These are phyloP conservation scores for Aspergillus sclerotioniger DNA, from an alignment of 495 filamentous ascomycete genomes.

Conservation along the genomic window DNA sequence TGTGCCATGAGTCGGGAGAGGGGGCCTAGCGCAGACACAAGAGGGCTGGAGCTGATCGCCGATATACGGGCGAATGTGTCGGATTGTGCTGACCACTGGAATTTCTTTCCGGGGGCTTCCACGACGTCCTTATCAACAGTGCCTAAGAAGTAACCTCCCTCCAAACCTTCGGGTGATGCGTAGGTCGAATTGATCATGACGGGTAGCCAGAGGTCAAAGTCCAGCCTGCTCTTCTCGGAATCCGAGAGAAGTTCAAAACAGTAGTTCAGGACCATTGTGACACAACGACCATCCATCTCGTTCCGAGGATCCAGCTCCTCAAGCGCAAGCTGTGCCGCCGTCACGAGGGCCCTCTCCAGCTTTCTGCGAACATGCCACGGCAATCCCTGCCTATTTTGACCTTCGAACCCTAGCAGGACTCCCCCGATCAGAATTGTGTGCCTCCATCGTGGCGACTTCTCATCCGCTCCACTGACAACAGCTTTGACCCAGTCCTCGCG, in stretches of 20 bases:
- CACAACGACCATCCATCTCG: conserved; percentile 57
- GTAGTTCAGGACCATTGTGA: conserved; percentile 75
- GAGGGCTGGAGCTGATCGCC: conserved; percentile 59
- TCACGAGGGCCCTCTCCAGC: conserved; percentile 73
- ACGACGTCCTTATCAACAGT: conserved; percentile 74
- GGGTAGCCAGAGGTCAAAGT: conserved; percentile 76
- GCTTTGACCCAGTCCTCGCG: conserved; percentile 81
- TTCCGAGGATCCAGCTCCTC: conserved; percentile 47
- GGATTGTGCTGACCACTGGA: conserved; percentile 68
- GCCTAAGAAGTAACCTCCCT: conserved; percentile 78
- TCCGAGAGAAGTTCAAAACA: conserved; percentile 73
- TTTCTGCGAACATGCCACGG: conserved; percentile 62
- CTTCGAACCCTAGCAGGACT: conserved; percentile 77
- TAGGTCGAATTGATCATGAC: conserved; percentile 66
- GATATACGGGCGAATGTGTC: conserved; percentile 56
- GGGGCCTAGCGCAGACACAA: conserved; percentile 75
- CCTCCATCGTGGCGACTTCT: conserved; percentile 81
- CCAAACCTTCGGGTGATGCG: conserved; percentile 69
- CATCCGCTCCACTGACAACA: conserved; percentile 79
- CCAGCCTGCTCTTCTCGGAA: conserved; percentile 51
- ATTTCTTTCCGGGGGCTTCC: conserved; percentile 57
- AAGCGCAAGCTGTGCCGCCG: conserved; percentile 74
- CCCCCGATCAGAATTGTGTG: conserved; percentile 80
- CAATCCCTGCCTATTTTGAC: conserved; percentile 61
- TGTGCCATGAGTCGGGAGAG: conserved; percentile 75